Evolutionary conservation across 176 grass and related monocot species (phyloP).

Genomic region (Oropetium thomaeum): DNA sequence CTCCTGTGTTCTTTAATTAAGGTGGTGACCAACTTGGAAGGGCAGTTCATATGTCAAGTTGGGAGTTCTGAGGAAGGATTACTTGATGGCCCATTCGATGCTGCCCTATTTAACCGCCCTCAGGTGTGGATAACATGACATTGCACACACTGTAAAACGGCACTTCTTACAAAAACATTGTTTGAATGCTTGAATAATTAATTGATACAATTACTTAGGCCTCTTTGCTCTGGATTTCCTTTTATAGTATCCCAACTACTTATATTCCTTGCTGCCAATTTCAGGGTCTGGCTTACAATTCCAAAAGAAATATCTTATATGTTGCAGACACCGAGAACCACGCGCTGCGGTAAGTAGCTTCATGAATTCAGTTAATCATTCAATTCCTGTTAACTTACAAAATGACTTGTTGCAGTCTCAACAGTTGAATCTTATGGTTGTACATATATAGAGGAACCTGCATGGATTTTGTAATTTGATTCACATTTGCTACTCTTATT

Average conservation of each 20-base stretch:
- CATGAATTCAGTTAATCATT: slow-evolving; percentile 13
- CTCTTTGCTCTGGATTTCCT: slow-evolving; percentile 10
- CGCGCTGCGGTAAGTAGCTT: slow-evolving; percentile 65
- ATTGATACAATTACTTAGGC: slow-evolving; percentile 2
- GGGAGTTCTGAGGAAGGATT: slow-evolving; percentile 86
- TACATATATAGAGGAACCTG: neutral
- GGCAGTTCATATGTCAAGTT: slow-evolving; percentile 85
- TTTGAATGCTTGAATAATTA: neutral
- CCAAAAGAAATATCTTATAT: slow-evolving; percentile 87
- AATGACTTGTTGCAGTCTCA: neutral
- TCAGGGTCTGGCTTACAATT: slow-evolving; percentile 93
- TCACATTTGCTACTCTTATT: slow-evolving; percentile 1
- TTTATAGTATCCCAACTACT: neutral
- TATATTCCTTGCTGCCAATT: slow-evolving; percentile 33
- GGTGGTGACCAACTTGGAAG: slow-evolving; percentile 82
- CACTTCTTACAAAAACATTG: slow-evolving; percentile 15
- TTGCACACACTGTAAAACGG: slow-evolving; percentile 12
- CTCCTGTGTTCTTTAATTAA: slow-evolving; percentile 44
- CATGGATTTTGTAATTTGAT: neutral
- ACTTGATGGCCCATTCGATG: slow-evolving; percentile 80
- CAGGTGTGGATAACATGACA: slow-evolving; percentile 57
- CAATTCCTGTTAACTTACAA: slow-evolving; percentile 13
- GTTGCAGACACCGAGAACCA: slow-evolving; percentile 99
- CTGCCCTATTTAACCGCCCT: slow-evolving; percentile 85
- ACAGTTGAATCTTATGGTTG: neutral